Conservation (phyloP, 148 eudicot species). For the Limonium bicolor region DNA sequence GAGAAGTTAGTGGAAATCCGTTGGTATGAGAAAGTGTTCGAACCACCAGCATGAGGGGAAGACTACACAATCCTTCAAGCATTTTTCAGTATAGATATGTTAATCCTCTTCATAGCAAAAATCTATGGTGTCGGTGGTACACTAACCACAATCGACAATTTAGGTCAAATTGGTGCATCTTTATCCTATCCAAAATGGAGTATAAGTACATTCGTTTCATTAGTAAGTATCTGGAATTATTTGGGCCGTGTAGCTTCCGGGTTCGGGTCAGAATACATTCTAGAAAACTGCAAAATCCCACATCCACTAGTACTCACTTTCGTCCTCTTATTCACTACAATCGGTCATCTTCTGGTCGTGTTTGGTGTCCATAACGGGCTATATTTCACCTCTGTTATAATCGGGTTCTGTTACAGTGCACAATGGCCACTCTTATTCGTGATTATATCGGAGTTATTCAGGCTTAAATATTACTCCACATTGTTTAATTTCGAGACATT, state of each 20-base stretch:
- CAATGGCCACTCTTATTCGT: slow-evolving; percentile 27
- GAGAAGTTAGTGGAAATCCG: neutral
- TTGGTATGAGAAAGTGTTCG: slow-evolving; percentile 13
- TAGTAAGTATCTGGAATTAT: slow-evolving; percentile 33
- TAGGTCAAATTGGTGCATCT: slow-evolving; percentile 28
- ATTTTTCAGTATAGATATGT: slow-evolving; percentile 27
- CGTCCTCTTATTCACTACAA: slow-evolving; percentile 18
- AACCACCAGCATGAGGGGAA: slow-evolving; percentile 19
- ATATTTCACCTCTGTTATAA: slow-evolving; percentile 18
- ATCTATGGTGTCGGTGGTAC: slow-evolving; percentile 28
- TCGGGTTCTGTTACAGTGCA: slow-evolving; percentile 28
- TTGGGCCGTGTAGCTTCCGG: slow-evolving; percentile 27
- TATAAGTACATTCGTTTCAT: slow-evolving; percentile 26
- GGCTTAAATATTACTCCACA: slow-evolving; percentile 25
- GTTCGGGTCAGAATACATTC: slow-evolving; percentile 19
- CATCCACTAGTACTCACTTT: slow-evolving; percentile 21
- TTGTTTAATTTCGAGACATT: slow-evolving; percentile 29
- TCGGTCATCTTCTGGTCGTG: slow-evolving; percentile 26
- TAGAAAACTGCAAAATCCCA: slow-evolving; percentile 19
- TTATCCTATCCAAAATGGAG: slow-evolving; percentile 20
- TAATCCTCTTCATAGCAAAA: slow-evolving; percentile 14
- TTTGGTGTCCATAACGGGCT: slow-evolving; percentile 22
- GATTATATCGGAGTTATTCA: slow-evolving; percentile 24
- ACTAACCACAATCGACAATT: slow-evolving; percentile 26
- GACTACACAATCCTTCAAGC: slow-evolving; percentile 33